Evolutionary conservation across 164 flowering plant species (phyloP).

Genomic region (Liriodendron chinense): DNA sequence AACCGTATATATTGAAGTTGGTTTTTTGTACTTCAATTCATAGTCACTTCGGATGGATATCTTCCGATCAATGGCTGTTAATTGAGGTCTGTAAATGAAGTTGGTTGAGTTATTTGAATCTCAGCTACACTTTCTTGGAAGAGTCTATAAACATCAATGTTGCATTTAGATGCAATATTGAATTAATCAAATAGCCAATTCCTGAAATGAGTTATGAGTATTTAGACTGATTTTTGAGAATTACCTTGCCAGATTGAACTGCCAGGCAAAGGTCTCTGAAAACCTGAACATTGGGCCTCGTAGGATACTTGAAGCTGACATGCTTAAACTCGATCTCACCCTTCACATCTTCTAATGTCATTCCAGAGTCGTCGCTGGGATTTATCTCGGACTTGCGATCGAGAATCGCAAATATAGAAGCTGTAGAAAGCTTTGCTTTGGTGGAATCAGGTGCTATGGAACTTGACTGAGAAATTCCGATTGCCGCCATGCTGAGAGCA

Average conservation of each 20-base stretch:
- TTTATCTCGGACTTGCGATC: conserved; percentile 46
- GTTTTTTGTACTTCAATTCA: too few relatives aligned
- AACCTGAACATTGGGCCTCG: conserved; percentile 41
- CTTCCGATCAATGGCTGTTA: neutral
- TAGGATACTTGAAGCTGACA: conserved; percentile 51
- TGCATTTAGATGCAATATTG: too few relatives aligned
- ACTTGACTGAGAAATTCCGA: conserved; percentile 41
- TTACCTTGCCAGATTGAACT: conserved; percentile 45
- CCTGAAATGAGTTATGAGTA: too few relatives aligned
- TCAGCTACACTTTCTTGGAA: neutral
- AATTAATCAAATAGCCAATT: neutral
- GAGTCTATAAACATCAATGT: neutral
- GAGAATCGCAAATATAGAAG: conserved; percentile 44
- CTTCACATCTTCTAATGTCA: conserved; percentile 30
- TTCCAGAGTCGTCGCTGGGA: conserved; percentile 39
- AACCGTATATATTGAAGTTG: too few relatives aligned
- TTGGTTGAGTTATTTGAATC: too few relatives aligned
- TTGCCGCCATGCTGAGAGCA: conserved; percentile 39
- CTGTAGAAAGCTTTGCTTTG: conserved; percentile 38
- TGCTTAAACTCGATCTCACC: conserved; percentile 47
- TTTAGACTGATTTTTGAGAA: neutral
- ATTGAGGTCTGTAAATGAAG: neutral
- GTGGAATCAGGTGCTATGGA: conserved; percentile 33
- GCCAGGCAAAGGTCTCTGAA: conserved; percentile 41
- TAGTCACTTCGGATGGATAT: neutral